A percentile compares a stretch with the other conserved stretches of the same genome.
phyloP scores from a whole-genome alignment of 1,284 basidiomycete genomes.

The Meripilus lineatus region DNA sequence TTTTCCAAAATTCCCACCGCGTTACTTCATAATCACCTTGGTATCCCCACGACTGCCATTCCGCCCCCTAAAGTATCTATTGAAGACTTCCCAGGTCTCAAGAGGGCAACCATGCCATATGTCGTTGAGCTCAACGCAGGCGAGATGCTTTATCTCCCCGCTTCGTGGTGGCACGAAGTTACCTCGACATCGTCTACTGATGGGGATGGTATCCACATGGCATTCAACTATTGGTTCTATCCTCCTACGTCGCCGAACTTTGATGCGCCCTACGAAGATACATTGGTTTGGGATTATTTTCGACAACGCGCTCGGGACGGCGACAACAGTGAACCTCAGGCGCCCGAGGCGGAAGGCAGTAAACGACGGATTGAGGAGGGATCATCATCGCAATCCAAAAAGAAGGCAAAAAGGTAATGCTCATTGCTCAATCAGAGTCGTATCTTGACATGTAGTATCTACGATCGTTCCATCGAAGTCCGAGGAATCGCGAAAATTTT shows the following conservation, averaged over 20 bases:
- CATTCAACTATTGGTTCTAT: conserved; percentile 34
- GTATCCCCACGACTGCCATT: conserved; percentile 25
- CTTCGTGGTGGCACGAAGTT: conserved; percentile 33
- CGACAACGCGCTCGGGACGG: not conserved
- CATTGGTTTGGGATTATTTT: conserved; percentile 25
- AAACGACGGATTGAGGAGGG: not conserved
- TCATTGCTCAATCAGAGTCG: too few species aligned
- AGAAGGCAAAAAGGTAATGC: not conserved
- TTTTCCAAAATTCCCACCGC: conserved; percentile 30
- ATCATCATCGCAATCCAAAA: not conserved
- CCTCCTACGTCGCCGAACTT: conserved; percentile 25
- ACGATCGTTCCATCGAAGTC: too few species aligned
- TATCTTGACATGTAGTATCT: too few species aligned
- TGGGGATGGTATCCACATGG: conserved; percentile 25
- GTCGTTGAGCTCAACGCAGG: conserved; percentile 27
- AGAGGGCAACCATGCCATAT: conserved; percentile 22
- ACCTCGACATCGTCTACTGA: conserved; percentile 22
- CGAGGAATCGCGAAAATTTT: too few species aligned
- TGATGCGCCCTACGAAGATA: conserved; percentile 26
- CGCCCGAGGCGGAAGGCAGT: not conserved
- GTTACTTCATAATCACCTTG: conserved; percentile 24
- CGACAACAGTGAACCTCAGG: not conserved
- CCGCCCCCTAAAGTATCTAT: conserved; percentile 13
- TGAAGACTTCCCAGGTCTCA: conserved; percentile 17
- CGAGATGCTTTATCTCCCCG: conserved; percentile 30